Evolutionary conservation across 106 monocot genomes (phyloP).

Genomic region (Dendrobium huoshanense): DNA sequence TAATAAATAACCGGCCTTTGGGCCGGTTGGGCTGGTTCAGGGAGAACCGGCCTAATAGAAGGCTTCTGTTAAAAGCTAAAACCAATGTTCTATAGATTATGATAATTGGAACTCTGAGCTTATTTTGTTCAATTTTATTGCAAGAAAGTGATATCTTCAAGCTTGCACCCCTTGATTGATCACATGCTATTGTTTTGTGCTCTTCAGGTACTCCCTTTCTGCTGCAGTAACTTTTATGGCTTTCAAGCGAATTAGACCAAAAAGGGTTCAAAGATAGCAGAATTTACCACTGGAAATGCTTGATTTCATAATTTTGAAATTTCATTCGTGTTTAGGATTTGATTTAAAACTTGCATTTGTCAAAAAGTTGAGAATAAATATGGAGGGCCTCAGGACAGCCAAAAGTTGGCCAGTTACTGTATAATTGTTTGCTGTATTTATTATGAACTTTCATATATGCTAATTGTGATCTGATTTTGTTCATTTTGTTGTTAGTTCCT

Average conservation of each 20-base stretch:
- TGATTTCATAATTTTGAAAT: too few relatives aligned
- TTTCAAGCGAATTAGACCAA: conserved; percentile 56
- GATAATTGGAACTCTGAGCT: too few relatives aligned
- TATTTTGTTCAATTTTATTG: neutral
- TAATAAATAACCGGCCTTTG: too few relatives aligned
- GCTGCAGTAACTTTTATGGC: conserved; percentile 89
- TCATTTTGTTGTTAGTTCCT: too few relatives aligned
- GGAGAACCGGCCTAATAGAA: too few relatives aligned
- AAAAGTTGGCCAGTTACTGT: neutral
- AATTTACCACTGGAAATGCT: neutral
- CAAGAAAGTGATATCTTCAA: neutral
- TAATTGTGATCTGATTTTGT: too few relatives aligned
- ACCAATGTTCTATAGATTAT: too few relatives aligned
- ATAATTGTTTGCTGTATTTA: neutral
- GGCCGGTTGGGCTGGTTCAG: too few relatives aligned
- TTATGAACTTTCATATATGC: too few relatives aligned
- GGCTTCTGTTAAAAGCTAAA: too few relatives aligned
- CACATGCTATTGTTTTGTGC: neutral
- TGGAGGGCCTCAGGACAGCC: neutral
- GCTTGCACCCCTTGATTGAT: neutral
- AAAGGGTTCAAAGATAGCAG: conserved; percentile 35
- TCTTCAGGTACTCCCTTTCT: conserved; percentile 77
- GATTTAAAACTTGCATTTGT: neutral
- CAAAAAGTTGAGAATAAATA: neutral
- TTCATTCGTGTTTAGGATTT: neutral